Evolutionary conservation across 2,329 filamentous ascomycete genomes (phyloP).

Genomic region (Aciculosporium take): DNA sequence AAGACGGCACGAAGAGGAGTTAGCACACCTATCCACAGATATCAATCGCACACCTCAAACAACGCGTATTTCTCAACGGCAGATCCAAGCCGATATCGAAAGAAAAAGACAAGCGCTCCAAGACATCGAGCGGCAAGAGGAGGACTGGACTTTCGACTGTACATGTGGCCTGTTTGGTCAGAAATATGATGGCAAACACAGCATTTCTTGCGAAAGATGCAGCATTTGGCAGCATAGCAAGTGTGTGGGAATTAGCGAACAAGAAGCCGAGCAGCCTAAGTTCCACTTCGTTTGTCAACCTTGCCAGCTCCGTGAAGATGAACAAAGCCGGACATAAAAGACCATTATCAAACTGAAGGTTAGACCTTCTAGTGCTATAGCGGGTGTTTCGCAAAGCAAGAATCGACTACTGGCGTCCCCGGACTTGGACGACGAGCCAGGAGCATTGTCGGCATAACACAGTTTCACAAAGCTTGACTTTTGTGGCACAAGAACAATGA

Average conservation of each 20-base stretch:
- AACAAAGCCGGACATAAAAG: slow-evolving; percentile 41
- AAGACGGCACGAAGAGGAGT: slow-evolving; percentile 69
- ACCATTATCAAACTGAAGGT: slow-evolving; percentile 42
- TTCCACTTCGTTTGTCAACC: slow-evolving; percentile 77
- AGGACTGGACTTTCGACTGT: slow-evolving; percentile 91
- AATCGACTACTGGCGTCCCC: not conserved
- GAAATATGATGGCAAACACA: slow-evolving; percentile 88
- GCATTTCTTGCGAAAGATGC: slow-evolving; percentile 84
- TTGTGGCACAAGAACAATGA: not conserved
- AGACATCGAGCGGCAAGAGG: slow-evolving; percentile 58
- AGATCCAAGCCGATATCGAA: slow-evolving; percentile 70
- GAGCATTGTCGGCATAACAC: not conserved
- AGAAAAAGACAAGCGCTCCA: slow-evolving; percentile 63
- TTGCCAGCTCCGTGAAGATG: slow-evolving; percentile 57
- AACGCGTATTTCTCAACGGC: slow-evolving; percentile 59
- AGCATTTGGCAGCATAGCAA: slow-evolving; percentile 96
- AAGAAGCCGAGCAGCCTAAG: slow-evolving; percentile 68
- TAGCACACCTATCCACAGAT: slow-evolving; percentile 65
- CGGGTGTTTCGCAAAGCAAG: slow-evolving; percentile 3
- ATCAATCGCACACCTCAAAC: slow-evolving; percentile 45
- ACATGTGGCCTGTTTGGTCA: slow-evolving; percentile 81
- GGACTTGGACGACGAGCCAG: no score
- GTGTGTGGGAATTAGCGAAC: slow-evolving; percentile 67
- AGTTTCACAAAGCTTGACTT: not conserved
- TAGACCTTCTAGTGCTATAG: slow-evolving; percentile 6